These are phyloP conservation scores for Isatis tinctoria DNA, from an alignment of 345 rosid genomes.

Conservation along the genomic window DNA sequence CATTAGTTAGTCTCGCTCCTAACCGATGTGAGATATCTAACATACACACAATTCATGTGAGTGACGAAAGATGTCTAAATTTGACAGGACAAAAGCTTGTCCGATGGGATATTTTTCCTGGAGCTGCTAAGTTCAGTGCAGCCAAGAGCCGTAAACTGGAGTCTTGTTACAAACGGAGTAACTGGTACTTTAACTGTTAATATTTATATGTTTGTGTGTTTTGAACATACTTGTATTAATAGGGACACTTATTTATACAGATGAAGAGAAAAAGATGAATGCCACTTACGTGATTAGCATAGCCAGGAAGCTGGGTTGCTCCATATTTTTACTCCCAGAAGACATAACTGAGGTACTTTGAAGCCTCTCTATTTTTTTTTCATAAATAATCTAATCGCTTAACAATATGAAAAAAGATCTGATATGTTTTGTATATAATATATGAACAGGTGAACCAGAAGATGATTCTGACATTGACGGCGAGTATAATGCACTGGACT, in stretches of 20 bases:
- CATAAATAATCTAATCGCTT: not conserved
- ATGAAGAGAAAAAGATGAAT: conserved; percentile 95
- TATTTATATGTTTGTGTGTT: not conserved
- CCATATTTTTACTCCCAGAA: conserved; percentile 95
- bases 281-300: conserved; percentile 93
- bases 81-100: conserved; percentile 78
- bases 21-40: not conserved
- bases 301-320: conserved; percentile 92
- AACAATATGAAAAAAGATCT: not conserved
- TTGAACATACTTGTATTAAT: not conserved
- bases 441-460: conserved; percentile 83
- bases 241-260: conserved; percentile 29
- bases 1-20: not conserved
- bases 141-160: conserved; percentile 89
- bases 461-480: conserved; percentile 93
- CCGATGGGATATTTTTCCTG: conserved; percentile 84
- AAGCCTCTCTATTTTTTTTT: not conserved
- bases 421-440: not conserved
- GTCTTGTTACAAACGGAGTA: conserved; percentile 85
- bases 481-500: conserved; percentile 92
- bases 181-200: conserved; percentile 42
- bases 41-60: not conserved
- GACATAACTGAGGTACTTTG: conserved; percentile 79
- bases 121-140: conserved; percentile 90
- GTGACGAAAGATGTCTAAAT: conserved; percentile 7